These are phyloP conservation scores for Stenocarpella maydis DNA, from an alignment of 2,329 filamentous ascomycete genomes.

Conservation along the genomic window DNA sequence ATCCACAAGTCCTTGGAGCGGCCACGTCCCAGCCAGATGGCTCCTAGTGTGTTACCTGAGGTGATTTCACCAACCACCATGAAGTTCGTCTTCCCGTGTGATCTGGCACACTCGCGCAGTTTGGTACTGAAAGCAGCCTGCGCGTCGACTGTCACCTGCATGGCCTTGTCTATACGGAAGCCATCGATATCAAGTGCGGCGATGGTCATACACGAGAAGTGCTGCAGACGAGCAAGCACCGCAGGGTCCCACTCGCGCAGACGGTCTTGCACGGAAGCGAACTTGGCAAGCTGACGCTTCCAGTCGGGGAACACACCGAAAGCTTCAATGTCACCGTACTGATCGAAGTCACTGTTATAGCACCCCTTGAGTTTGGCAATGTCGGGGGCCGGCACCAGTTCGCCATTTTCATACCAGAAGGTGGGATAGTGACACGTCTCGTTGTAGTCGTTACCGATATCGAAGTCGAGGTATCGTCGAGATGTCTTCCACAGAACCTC, in stretches of 20 bases:
- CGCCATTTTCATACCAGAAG: conserved; percentile 67
- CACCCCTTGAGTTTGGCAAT: conserved; percentile 59
- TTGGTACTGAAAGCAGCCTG: conserved; percentile 63
- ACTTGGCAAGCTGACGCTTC: conserved; percentile 69
- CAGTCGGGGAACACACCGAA: conserved; percentile 70
- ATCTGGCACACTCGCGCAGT: conserved; percentile 63
- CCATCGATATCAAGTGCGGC: conserved; percentile 69
- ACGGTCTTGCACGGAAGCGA: conserved; percentile 72
- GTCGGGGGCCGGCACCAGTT: conserved; percentile 55
- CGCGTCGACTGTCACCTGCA: conserved; percentile 65
- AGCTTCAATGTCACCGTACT: conserved; percentile 67
- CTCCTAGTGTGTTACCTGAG: conserved; percentile 65
- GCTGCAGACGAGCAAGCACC: conserved; percentile 63
- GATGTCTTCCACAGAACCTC: conserved; percentile 62
- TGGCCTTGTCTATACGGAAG: conserved; percentile 71
- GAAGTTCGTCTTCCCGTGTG: conserved; percentile 67
- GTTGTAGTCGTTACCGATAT: conserved; percentile 60
- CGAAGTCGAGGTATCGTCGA: conserved; percentile 65
- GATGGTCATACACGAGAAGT: conserved; percentile 70
- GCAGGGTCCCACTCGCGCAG: conserved; percentile 68
- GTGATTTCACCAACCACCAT: conserved; percentile 71
- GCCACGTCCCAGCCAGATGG: conserved; percentile 68
- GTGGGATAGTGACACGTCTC: conserved; percentile 63
- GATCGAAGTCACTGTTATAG: conserved; percentile 68
- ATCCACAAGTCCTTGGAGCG: conserved; percentile 49